Evolutionary conservation across 2,329 filamentous ascomycete genomes (phyloP).

Genomic region (Penicillium sp.): DNA sequence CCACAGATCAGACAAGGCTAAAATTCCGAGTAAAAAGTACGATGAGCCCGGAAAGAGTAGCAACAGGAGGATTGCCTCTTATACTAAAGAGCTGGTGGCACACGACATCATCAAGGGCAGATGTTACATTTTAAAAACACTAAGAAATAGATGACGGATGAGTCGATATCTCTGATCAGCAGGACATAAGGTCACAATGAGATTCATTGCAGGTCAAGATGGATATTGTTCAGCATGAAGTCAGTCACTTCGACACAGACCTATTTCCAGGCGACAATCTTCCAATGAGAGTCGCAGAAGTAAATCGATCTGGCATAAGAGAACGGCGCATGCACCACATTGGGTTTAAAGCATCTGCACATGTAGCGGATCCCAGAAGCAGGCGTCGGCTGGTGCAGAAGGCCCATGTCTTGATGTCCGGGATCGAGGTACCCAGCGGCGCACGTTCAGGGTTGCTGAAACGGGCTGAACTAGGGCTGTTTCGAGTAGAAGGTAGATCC

Average conservation of each 20-base stretch:
- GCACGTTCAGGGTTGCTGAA: conserved; percentile 21
- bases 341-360: conserved; percentile 8
- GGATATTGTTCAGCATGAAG: conserved; percentile 6
- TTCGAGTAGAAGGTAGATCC: neutral
- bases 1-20: conserved; percentile 11
- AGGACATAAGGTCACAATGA: conserved; percentile 10
- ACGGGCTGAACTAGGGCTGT: conserved; percentile 13
- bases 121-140: conserved; percentile 17
- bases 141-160: conserved; percentile 4
- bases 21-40: conserved; percentile 18
- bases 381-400: conserved; percentile 3
- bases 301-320: conserved; percentile 17
- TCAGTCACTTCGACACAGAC: conserved; percentile 8
- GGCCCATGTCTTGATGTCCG: conserved; percentile 6
- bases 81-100: conserved; percentile 18
- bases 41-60: conserved; percentile 13
- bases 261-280: conserved; percentile 7
- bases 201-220: conserved; percentile 7
- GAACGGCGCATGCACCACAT: conserved; percentile 13
- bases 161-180: conserved; percentile 13
- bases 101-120: conserved; percentile 10
- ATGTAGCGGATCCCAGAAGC: conserved; percentile 1
- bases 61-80: conserved; percentile 13
- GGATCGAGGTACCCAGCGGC: conserved; percentile 5
- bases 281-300: conserved; percentile 10